These are phyloP conservation scores for Teratosphaeria gauchensis DNA, from an alignment of 2,329 filamentous ascomycete species.

Conservation along the genomic window DNA sequence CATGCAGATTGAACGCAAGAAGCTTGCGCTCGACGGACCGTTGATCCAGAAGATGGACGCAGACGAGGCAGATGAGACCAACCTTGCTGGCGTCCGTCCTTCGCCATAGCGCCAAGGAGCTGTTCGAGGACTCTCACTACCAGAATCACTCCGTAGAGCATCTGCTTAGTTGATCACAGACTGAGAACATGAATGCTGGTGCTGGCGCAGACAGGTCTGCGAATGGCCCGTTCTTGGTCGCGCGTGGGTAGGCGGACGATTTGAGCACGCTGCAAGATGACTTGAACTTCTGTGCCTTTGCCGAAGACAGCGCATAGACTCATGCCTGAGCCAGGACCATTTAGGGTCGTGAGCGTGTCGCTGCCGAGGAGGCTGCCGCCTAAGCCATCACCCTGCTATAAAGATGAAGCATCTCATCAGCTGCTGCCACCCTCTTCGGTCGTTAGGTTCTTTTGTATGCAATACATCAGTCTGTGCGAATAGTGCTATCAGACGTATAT, in stretches of 20 bases:
- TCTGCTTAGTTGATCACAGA: conserved; percentile 75
- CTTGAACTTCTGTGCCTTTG: conserved; percentile 11
- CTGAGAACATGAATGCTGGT: conserved; percentile 59
- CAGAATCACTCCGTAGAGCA: conserved; percentile 73
- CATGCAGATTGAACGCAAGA: conserved; percentile 88
- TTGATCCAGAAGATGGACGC: conserved; percentile 86
- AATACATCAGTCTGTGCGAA: too few species aligned
- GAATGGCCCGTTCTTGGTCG: conserved; percentile 79
- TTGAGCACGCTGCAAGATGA: conserved; percentile 53
- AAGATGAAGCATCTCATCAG: too few species aligned
- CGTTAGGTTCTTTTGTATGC: too few species aligned
- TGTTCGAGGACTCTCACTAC: conserved; percentile 76
- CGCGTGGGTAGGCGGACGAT: conserved; percentile 85
- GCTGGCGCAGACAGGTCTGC: conserved; percentile 52
- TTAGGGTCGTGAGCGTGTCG: conserved; percentile 68
- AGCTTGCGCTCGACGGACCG: conserved; percentile 90
- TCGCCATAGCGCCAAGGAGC: conserved; percentile 72
- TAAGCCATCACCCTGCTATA: too few species aligned
- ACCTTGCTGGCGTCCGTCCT: conserved; percentile 84
- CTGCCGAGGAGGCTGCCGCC: conserved; percentile 58
- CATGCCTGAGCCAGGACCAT: conserved; percentile 87
- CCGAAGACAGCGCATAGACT: conserved; percentile 39
- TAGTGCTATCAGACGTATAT: too few species aligned
- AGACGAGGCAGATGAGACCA: conserved; percentile 66
- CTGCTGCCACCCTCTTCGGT: too few species aligned